A percentile compares a stretch with the other conserved stretches of the same genome.
Conservation (phyloP, 2,329 filamentous ascomycete species). For the Exophiala spinifera region DNA sequence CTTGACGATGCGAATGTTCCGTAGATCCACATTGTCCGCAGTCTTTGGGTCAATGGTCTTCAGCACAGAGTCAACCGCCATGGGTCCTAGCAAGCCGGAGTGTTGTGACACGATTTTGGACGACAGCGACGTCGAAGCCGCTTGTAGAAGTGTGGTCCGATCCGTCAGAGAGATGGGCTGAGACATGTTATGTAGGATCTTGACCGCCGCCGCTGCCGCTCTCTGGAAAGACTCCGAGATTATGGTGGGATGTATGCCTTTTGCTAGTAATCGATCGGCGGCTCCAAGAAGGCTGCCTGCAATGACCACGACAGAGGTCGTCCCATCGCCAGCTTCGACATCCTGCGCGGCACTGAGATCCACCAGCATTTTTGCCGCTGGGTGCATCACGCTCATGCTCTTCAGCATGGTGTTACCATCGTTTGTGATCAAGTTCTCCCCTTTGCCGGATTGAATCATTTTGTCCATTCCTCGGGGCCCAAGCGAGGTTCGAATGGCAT, state of each 20-base stretch:
- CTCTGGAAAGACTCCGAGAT: slow-evolving; percentile 98
- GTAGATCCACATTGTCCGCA: slow-evolving; percentile 92
- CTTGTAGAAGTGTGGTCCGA: slow-evolving; percentile 86
- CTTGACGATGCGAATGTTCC: slow-evolving; percentile 95
- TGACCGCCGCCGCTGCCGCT: slow-evolving; percentile 82
- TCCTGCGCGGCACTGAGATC: slow-evolving; percentile 96
- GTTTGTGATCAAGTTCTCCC: slow-evolving; percentile 98
- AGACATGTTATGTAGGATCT: slow-evolving; percentile 92
- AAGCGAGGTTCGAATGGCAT: slow-evolving; percentile 95
- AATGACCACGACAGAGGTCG: slow-evolving; percentile 96
- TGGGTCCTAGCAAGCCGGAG: slow-evolving; percentile 89
- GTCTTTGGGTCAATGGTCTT: slow-evolving; percentile 95
- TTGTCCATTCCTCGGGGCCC: slow-evolving; percentile 98
- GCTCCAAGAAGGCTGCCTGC: slow-evolving; percentile 91
- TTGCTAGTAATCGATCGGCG: slow-evolving; percentile 82
- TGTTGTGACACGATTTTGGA: slow-evolving; percentile 99
- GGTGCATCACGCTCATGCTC: slow-evolving; percentile 98
- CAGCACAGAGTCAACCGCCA: slow-evolving; percentile 94
- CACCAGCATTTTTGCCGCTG: slow-evolving; percentile 98
- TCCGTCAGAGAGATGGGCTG: slow-evolving; percentile 87
- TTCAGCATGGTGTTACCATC: slow-evolving; percentile 99
- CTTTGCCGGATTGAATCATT: slow-evolving; percentile 97
- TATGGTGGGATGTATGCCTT: slow-evolving; percentile 95
- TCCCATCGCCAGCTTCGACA: slow-evolving; percentile 96
- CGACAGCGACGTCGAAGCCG: slow-evolving; percentile 92